These are phyloP conservation scores for Calonectria pseudoreteaudii DNA, from an alignment of 2,329 filamentous ascomycete genomes.

Conservation along the genomic window DNA sequence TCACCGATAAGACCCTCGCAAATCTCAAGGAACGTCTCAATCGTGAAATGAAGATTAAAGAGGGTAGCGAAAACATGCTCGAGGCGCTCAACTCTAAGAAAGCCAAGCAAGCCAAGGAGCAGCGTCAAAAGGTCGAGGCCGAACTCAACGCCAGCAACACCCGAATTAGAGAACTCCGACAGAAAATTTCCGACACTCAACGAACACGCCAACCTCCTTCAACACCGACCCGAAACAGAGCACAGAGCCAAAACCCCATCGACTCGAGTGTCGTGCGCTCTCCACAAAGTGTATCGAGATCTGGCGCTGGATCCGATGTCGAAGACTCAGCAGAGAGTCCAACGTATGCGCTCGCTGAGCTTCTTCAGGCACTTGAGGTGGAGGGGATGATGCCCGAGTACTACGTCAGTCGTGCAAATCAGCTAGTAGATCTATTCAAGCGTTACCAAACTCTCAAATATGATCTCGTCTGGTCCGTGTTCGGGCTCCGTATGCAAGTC, in stretches of 20 bases:
- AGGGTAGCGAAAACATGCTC: conserved; percentile 96
- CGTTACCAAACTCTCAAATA: conserved; percentile 94
- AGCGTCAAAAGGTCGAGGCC: conserved; percentile 81
- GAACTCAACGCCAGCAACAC: conserved; percentile 91
- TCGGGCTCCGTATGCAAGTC: conserved; percentile 91
- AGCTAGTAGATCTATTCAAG: conserved; percentile 95
- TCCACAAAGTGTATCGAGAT: conserved; percentile 67
- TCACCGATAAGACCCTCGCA: conserved; percentile 79
- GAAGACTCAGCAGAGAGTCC: conserved; percentile 86
- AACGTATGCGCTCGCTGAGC: conserved; percentile 89
- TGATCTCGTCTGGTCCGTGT: conserved; percentile 95
- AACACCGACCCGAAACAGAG: conserved; percentile 66
- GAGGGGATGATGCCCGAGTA: conserved; percentile 92
- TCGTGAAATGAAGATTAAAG: conserved; percentile 97
- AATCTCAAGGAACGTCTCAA: conserved; percentile 86
- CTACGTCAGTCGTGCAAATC: conserved; percentile 93
- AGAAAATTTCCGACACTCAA: conserved; percentile 71
- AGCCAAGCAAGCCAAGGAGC: conserved; percentile 92
- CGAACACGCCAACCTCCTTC: conserved; percentile 60
- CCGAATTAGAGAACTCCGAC: conserved; percentile 71
- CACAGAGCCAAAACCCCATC: conserved; percentile 56
- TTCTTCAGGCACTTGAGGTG: conserved; percentile 88
- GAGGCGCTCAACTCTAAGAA: conserved; percentile 96
- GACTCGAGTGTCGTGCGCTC: conserved; percentile 65
- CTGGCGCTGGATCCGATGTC: conserved; percentile 69